phyloP scores from a whole-genome alignment of 495 filamentous ascomycete genomes.

The Lophium mytilinum region DNA sequence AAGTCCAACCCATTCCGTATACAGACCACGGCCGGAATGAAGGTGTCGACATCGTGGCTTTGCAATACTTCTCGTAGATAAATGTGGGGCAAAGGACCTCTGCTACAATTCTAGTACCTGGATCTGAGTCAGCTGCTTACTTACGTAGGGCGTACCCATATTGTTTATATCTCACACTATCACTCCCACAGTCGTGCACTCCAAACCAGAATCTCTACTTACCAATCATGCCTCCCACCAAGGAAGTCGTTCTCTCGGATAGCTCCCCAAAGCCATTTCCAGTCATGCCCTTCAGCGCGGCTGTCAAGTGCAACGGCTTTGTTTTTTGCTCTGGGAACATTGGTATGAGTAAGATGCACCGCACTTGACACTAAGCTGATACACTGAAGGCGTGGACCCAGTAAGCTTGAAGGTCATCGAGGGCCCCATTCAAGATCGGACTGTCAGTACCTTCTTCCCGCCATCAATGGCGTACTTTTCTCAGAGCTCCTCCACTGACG shows the following conservation, averaged over 20 bases:
- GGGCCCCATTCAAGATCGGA: constrained; percentile 13
- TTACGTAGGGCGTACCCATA: too few species aligned
- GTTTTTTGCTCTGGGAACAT: constrained; percentile 32
- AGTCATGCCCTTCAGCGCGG: constrained; percentile 18
- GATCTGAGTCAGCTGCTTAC: too few species aligned
- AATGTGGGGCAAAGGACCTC: too few species aligned
- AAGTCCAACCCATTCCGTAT: too few species aligned
- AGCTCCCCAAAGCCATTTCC: constrained; percentile 10
- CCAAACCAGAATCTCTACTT: background rate
- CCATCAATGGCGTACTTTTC: constrained; percentile 8
- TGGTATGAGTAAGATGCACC: constrained; percentile 15
- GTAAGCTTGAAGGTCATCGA: constrained; percentile 15
- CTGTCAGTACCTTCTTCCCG: constrained; percentile 29
- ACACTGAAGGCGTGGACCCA: background rate
- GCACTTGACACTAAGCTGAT: background rate
- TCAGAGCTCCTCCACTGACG: constrained; percentile 22
- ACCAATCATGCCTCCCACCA: background rate
- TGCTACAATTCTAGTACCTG: too few species aligned
- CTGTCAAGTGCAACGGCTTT: constrained; percentile 26
- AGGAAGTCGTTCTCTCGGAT: constrained; percentile 15
- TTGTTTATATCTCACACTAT: too few species aligned
- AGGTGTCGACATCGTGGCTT: too few species aligned
- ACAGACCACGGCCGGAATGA: too few species aligned
- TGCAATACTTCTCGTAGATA: too few species aligned
- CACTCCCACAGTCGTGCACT: too few species aligned